Evolutionary conservation across 306 rosid species (phyloP).

Genomic region (Acmispon strigosus): DNA sequence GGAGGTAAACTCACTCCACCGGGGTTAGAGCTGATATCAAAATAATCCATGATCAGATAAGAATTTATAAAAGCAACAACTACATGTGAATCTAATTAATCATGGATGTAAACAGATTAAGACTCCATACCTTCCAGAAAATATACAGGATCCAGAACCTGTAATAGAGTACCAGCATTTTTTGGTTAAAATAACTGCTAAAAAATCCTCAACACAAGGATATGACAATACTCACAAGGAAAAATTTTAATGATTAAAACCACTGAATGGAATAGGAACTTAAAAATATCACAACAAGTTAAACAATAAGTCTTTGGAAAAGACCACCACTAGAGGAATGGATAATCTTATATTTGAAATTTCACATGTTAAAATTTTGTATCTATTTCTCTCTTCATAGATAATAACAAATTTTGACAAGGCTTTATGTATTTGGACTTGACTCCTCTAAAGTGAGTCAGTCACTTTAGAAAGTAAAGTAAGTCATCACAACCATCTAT

Average conservation of each 20-base stretch:
- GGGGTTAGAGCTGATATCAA: constrained; percentile 51
- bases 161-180: constrained; percentile 27
- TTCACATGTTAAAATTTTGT: not conserved
- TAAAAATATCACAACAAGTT: not conserved
- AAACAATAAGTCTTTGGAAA: not conserved
- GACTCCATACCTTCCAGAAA: constrained; percentile 68
- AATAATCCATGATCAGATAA: constrained; percentile 21
- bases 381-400: too few relatives aligned
- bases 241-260: not conserved
- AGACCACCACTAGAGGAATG: not conserved
- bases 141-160: constrained; percentile 87
- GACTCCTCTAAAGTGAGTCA: too few relatives aligned
- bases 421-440: too few relatives aligned
- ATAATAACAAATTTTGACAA: too few relatives aligned
- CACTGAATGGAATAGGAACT: not conserved
- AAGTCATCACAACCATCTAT: too few relatives aligned
- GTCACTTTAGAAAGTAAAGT: too few relatives aligned
- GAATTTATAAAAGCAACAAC: not conserved
- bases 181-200: not conserved
- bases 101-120: not conserved
- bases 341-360: not conserved
- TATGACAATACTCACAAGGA: not conserved
- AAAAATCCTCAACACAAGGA: not conserved
- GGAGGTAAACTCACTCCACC: constrained; percentile 39
- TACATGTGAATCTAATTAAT: not conserved